Conservation (phyloP, 2,329 filamentous ascomycete species). For the Chalara sp. region DNA sequence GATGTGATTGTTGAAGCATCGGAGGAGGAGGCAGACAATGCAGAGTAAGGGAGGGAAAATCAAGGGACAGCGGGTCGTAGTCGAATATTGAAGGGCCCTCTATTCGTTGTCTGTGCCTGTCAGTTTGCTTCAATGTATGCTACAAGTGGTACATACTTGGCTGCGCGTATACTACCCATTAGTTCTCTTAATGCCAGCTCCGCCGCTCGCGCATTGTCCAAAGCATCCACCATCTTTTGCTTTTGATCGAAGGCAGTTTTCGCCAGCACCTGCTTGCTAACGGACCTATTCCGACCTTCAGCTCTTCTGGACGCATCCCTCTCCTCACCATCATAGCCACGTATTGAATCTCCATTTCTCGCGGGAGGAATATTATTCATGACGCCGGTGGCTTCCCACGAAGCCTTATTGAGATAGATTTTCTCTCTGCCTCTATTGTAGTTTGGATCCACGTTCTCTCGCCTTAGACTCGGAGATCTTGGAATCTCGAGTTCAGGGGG, state of each 20-base stretch:
- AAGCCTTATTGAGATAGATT: constrained; percentile 36
- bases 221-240: constrained; percentile 58
- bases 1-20: constrained; percentile 70
- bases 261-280: constrained; percentile 45
- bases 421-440: constrained; percentile 33
- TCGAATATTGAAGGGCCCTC: constrained; percentile 58
- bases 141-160: constrained; percentile 54
- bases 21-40: constrained; percentile 75
- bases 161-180: constrained; percentile 72
- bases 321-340: constrained; percentile 30
- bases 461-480: constrained; percentile 24
- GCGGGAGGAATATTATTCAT: constrained; percentile 64
- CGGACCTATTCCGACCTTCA: constrained; percentile 29
- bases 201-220: constrained; percentile 74
- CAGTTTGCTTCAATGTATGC: constrained; percentile 6
- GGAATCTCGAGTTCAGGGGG: constrained; percentile 26
- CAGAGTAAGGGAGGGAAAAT: constrained; percentile 79
- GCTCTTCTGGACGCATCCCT: constrained; percentile 24
- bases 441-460: constrained; percentile 28
- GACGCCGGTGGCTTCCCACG: constrained; percentile 72
- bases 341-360: constrained; percentile 37
- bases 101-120: constrained; percentile 41
- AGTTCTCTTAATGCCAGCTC: constrained; percentile 82
- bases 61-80: constrained; percentile 78
- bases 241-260: constrained; percentile 52